Evolutionary conservation across 768 basidiomycete genomes (phyloP), one percentile per base, ranked within the genome.

Genomic region (Exidia glandulosa): DNA sequence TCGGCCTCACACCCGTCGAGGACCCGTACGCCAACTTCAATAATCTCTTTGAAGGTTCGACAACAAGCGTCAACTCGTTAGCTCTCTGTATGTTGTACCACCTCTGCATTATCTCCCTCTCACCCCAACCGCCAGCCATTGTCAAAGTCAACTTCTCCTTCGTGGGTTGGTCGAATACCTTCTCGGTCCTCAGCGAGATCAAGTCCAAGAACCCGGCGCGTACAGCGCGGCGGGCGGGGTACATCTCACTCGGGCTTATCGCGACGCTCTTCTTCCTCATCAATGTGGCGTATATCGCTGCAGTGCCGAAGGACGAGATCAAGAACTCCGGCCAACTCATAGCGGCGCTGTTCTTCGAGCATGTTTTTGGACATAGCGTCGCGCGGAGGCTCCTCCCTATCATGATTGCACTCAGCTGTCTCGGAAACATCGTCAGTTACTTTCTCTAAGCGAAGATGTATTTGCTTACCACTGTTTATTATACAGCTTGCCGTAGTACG

Each of bases 331-430:
- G 75, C 29, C 74, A 77, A 57, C 73, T 80, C 34, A 72, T 78
- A 4, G 81, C 77, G 2, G 76, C 75, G 30, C 67, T 78, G 19
- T 83, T 81, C 69, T 81, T 82, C 68, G 65, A 72, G 31, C 73
- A 74, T 14, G 78, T 81, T 7, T 82, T 81, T 58, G 79, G 79
- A 0, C 71, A 60, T 3, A 47, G 37, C 10, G 62, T 60, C n/a
- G 64, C 62, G 52, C 57, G 48, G 23, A 58, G 55, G 52, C 29
- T 56, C 27, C 23, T 59, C 9, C 58, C 61, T 5, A 50, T 57
- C 27, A 59, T 59, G 48, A 48, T 59, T 13, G 52, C 57, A 58
- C 48, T 59, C 50, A 31, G 50, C 25, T 29, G 50, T 29, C 25
- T 54, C 30, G 50, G 50, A 25, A 54, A 29, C 50, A 45, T 54